phyloP scores from a whole-genome alignment of 192 early-diverging fungal genomes.

The Glomus cerebriforme region DNA sequence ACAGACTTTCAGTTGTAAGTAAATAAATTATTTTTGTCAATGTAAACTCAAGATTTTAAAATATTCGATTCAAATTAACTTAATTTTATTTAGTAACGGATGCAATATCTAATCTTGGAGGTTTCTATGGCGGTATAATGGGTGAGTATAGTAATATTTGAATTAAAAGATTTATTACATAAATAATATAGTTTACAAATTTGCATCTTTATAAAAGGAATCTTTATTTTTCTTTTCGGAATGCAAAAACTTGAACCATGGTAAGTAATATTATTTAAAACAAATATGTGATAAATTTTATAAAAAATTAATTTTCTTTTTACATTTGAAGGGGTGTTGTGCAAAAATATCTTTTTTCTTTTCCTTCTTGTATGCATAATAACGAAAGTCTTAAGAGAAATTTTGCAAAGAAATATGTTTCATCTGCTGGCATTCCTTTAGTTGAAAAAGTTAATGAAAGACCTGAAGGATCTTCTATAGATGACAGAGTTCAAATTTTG shows the following conservation, averaged over 20 bases:
- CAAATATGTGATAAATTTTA: no score
- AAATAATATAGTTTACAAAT: no score
- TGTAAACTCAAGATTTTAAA: no score
- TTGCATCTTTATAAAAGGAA: no score
- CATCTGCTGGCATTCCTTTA: not conserved
- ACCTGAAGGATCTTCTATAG: not conserved
- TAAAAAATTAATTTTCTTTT: no score
- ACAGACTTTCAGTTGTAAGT: not conserved
- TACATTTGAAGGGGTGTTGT: not conserved
- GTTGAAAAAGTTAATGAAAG: not conserved
- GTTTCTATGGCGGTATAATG: not conserved
- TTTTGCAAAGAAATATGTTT: not conserved
- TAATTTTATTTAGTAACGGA: not conserved
- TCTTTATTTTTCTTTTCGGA: no score
- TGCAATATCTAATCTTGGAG: not conserved
- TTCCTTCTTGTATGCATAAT: not conserved
- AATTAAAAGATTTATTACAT: not conserved
- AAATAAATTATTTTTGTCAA: no score
- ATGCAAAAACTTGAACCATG: no score
- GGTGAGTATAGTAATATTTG: not conserved
- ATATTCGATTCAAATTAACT: no score
- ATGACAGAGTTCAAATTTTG: no score
- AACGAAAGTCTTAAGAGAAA: not conserved
- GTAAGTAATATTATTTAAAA: not conserved
- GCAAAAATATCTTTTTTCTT: slow-evolving; percentile 1